These are phyloP conservation scores for Meripilus lineatus DNA, from an alignment of 1,284 basidiomycete species.

Conservation along the genomic window DNA sequence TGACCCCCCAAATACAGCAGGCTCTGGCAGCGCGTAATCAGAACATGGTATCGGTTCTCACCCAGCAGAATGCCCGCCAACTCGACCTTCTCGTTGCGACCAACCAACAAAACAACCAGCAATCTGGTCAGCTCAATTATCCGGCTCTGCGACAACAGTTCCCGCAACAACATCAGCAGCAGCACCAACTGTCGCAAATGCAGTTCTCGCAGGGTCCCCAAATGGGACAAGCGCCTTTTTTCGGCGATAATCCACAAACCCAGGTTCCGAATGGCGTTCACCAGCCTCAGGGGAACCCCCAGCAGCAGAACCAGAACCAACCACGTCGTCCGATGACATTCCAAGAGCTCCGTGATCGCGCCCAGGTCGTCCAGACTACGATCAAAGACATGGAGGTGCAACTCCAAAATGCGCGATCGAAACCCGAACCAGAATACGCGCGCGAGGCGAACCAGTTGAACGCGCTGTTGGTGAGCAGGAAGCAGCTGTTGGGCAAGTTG, in stretches of 20 bases:
- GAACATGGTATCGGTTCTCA: not conserved
- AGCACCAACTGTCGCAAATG: constrained; percentile 24
- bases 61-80: constrained; percentile 3
- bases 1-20: constrained; percentile 1
- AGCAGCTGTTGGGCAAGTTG: not conserved
- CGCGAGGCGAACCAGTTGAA: not conserved
- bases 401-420: not conserved
- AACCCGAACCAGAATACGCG: not conserved
- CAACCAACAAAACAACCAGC: constrained; percentile 9
- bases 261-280: not conserved
- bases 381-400: not conserved
- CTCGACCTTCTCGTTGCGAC: constrained; percentile 10
- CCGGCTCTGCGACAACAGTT: constrained; percentile 7
- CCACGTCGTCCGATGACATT: not conserved
- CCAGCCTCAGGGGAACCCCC: not conserved
- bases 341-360: not conserved
- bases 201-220: not conserved
- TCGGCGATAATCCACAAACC: not conserved
- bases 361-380: not conserved
- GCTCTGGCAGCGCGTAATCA: constrained; percentile 1
- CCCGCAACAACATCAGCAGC: constrained; percentile 16
- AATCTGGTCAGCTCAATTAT: not conserved
- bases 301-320: not conserved
- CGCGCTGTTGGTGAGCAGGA: not conserved
- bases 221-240: not conserved